Percentiles rank a stretch among this genome's conserved stretches.
Conservation (phyloP, 176 grass and related monocot species). For the Avena sativa region DNA sequence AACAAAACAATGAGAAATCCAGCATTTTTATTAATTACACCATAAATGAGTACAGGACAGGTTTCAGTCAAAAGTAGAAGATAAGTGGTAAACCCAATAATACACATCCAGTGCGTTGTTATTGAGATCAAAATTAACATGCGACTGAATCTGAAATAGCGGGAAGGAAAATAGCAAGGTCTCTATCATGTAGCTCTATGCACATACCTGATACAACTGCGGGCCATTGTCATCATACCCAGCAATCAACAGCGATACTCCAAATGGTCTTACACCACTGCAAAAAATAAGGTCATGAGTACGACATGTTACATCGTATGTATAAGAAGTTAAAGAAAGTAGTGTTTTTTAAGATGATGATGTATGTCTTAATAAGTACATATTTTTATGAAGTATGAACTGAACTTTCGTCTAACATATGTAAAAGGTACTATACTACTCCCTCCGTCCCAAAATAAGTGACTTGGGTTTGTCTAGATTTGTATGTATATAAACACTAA, state of each 20-base stretch:
- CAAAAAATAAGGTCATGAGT: conserved; percentile 45
- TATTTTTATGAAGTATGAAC: conserved; percentile 22
- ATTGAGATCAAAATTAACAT: conserved; percentile 6
- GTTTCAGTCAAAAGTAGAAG: conserved; percentile 29
- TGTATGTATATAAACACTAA: no score
- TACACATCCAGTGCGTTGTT: background rate
- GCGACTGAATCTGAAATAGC: background rate
- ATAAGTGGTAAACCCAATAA: background rate
- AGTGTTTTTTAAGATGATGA: background rate
- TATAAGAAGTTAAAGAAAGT: conserved; percentile 13
- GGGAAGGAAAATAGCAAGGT: background rate
- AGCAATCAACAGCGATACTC: conserved; percentile 90
- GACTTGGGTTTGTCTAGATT: no score
- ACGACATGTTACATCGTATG: conserved; percentile 22
- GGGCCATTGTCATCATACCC: conserved; percentile 98
- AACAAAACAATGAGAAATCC: conserved; percentile 29
- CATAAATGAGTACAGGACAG: conserved; percentile 21
- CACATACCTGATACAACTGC: conserved; percentile 86
- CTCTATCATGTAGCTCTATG: conserved; percentile 15
- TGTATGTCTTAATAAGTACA: background rate
- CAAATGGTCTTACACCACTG: conserved; percentile 98
- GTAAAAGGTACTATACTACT: background rate
- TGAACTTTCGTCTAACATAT: background rate
- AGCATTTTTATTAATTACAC: conserved; percentile 22
- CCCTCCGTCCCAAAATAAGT: no score